Conservation (phyloP, 2,329 filamentous ascomycete species). For the Trichoderma koningiopsis region DNA sequence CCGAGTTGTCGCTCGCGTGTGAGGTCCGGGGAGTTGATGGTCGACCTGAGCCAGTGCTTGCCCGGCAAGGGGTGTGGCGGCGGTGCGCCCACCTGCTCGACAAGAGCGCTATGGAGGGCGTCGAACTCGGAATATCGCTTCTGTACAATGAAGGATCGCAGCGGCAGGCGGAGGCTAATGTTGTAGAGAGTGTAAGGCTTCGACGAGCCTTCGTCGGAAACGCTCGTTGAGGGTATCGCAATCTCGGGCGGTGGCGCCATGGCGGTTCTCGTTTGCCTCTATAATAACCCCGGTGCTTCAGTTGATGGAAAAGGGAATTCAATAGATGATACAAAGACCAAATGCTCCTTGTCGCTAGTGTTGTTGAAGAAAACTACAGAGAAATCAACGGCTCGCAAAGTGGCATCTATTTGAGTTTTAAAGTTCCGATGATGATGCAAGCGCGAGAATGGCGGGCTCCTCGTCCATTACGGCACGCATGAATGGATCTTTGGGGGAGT, state of each 20-base stretch:
- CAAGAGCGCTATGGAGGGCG: conserved; percentile 64
- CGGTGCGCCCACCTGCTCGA: conserved; percentile 59
- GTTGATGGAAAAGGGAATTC: not conserved
- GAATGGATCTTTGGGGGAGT: conserved; percentile 19
- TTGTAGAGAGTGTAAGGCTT: conserved; percentile 79
- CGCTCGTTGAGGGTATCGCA: conserved; percentile 66
- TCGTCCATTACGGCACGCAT: not conserved
- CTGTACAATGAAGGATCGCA: conserved; percentile 73
- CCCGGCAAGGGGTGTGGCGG: conserved; percentile 69
- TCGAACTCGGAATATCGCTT: conserved; percentile 84
- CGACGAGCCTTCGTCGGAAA: conserved; percentile 51
- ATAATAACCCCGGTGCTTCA: not conserved
- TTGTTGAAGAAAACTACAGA: not conserved
- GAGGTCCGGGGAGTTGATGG: conserved; percentile 67
- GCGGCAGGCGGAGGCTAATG: conserved; percentile 73
- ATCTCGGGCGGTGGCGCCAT: conserved; percentile 70
- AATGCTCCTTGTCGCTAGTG: not conserved
- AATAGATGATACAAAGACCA: not conserved
- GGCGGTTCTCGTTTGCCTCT: not conserved
- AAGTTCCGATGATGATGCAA: conserved; percentile 22
- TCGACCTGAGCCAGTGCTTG: conserved; percentile 78
- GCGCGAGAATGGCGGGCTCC: not conserved
- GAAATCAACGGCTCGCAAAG: not conserved
- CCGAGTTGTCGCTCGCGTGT: conserved; percentile 69
- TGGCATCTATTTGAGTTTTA: not conserved